Percentiles rank a stretch among this genome's conserved stretches.
Evolutionary conservation across 805 yeast species (phyloP).

Genomic region (Candida caryicola): DNA sequence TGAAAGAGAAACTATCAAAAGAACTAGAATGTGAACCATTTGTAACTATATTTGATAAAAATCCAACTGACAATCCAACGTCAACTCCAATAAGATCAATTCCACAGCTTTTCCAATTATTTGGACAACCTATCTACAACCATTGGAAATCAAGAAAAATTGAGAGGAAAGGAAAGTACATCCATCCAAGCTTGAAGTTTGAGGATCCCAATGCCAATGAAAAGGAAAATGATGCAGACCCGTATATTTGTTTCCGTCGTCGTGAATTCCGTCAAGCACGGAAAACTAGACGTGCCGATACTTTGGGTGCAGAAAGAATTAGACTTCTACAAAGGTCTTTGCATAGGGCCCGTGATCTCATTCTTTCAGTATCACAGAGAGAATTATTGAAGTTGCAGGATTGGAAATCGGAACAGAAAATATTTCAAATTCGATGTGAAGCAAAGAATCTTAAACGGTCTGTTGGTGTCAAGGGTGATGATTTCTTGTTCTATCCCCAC

Average conservation of each 20-base stretch:
- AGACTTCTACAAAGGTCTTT: conserved; percentile 72
- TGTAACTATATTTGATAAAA: conserved; percentile 56
- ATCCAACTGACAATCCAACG: conserved; percentile 20
- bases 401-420: conserved; percentile 57
- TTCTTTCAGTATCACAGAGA: conserved; percentile 69
- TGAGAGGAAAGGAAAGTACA: conserved; percentile 61
- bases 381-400: conserved; percentile 63
- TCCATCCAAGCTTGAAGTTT: conserved; percentile 74
- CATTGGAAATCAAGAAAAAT: conserved; percentile 82
- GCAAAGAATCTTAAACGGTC: conserved; percentile 74
- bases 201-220: conserved; percentile 75
- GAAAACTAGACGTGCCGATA: conserved; percentile 92
- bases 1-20: conserved; percentile 55
- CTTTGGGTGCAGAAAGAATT: conserved; percentile 81
- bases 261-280: conserved; percentile 94
- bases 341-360: conserved; percentile 67
- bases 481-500: conserved; percentile 75
- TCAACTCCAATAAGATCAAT: conserved; percentile 40
- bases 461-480: conserved; percentile 77
- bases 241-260: conserved; percentile 92
- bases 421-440: conserved; percentile 70
- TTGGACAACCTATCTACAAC: conserved; percentile 67
- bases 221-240: conserved; percentile 85
- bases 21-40: conserved; percentile 56
- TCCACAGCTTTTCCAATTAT: conserved; percentile 46